Evolutionary conservation across 108 stramenopile species (phyloP).

Genomic region (Nitzschia sp.): DNA sequence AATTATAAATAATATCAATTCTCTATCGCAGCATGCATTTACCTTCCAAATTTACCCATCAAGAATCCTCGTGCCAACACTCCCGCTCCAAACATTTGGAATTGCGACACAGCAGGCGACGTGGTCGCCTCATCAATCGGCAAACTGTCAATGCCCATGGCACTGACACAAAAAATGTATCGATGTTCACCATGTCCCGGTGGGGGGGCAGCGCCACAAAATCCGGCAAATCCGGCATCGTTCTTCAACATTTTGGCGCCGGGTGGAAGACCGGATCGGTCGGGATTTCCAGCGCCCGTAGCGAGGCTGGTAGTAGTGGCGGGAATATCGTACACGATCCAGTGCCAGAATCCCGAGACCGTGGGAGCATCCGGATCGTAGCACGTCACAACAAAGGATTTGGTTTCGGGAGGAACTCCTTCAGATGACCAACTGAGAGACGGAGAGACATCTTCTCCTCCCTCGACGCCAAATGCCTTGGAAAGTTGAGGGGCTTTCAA

Average conservation of each 20-base stretch:
- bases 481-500: conserved; percentile 29
- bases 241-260: conserved; percentile 41
- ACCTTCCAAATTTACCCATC: conserved; percentile 29
- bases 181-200: conserved; percentile 34
- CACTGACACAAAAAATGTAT: conserved; percentile 35
- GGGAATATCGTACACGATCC: conserved; percentile 32
- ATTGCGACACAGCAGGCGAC: conserved; percentile 15
- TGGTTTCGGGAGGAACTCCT: conserved; percentile 17
- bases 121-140: conserved; percentile 24
- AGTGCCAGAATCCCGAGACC: conserved; percentile 35
- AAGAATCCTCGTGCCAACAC: conserved; percentile 29
- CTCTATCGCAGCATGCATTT: no score
- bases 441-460: conserved; percentile 29
- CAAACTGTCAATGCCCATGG: conserved; percentile 17
- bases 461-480: conserved; percentile 37
- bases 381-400: conserved; percentile 32
- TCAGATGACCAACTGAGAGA: conserved; percentile 16
- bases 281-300: conserved; percentile 19
- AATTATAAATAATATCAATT: no score
- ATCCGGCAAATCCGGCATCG: conserved; percentile 38
- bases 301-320: conserved; percentile 11
- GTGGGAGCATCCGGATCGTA: conserved; percentile 37
- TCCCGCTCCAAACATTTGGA: conserved; percentile 31
- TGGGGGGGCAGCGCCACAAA: conserved; percentile 25
- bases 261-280: conserved; percentile 2